phyloP scores from a whole-genome alignment of 371 early-diverging fungal genomes.

The Chytridiales sp. region DNA sequence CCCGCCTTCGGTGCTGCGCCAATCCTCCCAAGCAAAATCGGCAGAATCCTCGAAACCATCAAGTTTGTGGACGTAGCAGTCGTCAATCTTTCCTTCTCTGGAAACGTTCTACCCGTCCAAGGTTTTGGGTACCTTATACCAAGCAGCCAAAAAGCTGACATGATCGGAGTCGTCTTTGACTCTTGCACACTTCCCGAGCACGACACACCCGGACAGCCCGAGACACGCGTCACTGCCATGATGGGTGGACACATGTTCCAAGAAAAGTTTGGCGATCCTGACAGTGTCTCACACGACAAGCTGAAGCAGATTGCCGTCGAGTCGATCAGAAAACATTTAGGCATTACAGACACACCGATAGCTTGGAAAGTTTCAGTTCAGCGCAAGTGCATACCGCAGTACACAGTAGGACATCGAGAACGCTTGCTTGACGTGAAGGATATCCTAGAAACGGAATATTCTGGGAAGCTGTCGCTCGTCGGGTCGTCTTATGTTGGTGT shows the following conservation, averaged over 20 bases:
- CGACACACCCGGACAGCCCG: constrained; percentile 19
- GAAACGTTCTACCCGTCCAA: constrained; percentile 52
- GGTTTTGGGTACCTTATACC: constrained; percentile 94
- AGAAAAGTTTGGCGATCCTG: constrained; percentile 41
- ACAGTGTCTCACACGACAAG: constrained; percentile 5
- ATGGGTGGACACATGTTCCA: constrained; percentile 82
- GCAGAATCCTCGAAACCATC: constrained; percentile 47
- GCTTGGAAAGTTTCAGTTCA: constrained; percentile 59
- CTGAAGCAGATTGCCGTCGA: constrained; percentile 23
- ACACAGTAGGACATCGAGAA: constrained; percentile 75
- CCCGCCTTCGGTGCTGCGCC: constrained; percentile 42
- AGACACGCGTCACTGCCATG: constrained; percentile 82
- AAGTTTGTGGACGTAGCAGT: constrained; percentile 80
- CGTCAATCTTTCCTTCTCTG: constrained; percentile 75
- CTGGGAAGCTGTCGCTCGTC: constrained; percentile 63
- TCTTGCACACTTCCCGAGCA: constrained; percentile 74
- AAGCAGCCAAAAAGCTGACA: constrained; percentile 35
- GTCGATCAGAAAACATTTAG: constrained; percentile 23
- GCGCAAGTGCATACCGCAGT: constrained; percentile 88
- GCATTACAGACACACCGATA: constrained; percentile 44
- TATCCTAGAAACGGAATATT: constrained; percentile 47
- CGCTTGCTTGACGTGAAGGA: constrained; percentile 64
- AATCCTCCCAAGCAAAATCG: constrained; percentile 36
- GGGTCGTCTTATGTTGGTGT: constrained; percentile 86
- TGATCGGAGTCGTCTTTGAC: constrained; percentile 89